Evolutionary conservation across 768 basidiomycete genomes (phyloP).

Genomic region (Trametes punicea): DNA sequence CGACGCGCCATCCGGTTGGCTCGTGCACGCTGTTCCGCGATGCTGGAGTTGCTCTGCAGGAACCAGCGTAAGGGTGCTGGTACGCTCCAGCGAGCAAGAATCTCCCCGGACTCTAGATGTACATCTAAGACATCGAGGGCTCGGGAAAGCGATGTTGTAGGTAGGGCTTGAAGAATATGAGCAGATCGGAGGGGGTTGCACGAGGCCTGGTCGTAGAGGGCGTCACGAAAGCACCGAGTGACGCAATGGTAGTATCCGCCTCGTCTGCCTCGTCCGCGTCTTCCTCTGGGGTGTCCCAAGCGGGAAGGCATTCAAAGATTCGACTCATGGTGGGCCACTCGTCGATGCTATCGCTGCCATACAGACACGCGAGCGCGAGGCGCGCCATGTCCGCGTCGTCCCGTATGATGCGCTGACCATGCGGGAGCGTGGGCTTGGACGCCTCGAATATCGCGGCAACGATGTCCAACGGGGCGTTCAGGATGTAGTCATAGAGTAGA

Average conservation of each 20-base stretch:
- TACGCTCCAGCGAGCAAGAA: conserved; percentile 83
- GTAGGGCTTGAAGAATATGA: conserved; percentile 83
- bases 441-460: conserved; percentile 80
- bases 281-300: conserved; percentile 66
- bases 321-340: conserved; percentile 84
- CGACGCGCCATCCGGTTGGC: conserved; percentile 83
- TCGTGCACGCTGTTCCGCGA: conserved; percentile 71
- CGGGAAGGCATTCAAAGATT: conserved; percentile 96
- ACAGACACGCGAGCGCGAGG: conserved; percentile 84
- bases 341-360: conserved; percentile 69
- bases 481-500: conserved; percentile 68
- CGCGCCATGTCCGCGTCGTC: conserved; percentile 83
- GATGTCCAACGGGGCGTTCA: conserved; percentile 62
- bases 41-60: conserved; percentile 67
- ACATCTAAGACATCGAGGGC: conserved; percentile 90
- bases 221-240: conserved; percentile 74
- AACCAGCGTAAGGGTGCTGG: conserved; percentile 88
- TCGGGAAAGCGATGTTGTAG: conserved; percentile 68
- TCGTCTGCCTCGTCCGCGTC: conserved; percentile 66
- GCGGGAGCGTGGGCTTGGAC: conserved; percentile 84
- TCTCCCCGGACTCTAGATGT: conserved; percentile 92
- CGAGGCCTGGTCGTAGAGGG: conserved; percentile 62
- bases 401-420: conserved; percentile 67
- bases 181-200: conserved; percentile 65
- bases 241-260: conserved; percentile 77